Conservation (phyloP, 2,329 filamentous ascomycete genomes). For the Penicillium corylophilum region DNA sequence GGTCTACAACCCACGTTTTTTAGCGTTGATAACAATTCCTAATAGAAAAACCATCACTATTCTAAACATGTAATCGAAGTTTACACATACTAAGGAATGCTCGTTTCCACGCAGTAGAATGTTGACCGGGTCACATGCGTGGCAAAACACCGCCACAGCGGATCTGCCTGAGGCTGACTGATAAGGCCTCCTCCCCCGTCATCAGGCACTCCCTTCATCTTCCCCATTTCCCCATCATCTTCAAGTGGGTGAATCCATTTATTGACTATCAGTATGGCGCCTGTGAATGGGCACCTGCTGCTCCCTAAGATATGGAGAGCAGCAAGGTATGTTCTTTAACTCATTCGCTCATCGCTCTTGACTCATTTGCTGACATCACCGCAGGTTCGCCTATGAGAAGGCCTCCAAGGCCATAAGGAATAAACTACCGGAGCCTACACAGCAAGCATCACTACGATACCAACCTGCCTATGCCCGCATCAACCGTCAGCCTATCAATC, state of each 20-base stretch:
- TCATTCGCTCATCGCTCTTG: neutral
- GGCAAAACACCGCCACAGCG: slow-evolving; percentile 21
- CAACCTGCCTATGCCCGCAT: slow-evolving; percentile 61
- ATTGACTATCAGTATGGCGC: slow-evolving; percentile 42
- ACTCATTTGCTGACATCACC: slow-evolving; percentile 24
- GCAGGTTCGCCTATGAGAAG: slow-evolving; percentile 50
- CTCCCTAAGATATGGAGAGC: slow-evolving; percentile 51
- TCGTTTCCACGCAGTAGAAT: neutral
- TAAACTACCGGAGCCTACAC: slow-evolving; percentile 42
- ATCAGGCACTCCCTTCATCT: slow-evolving; percentile 29
- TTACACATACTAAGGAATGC: neutral
- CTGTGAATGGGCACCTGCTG: slow-evolving; percentile 50
- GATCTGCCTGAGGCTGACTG: slow-evolving; percentile 18
- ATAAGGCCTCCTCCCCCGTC: slow-evolving; percentile 20
- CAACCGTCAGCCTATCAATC: slow-evolving; percentile 60
- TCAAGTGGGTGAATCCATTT: slow-evolving; percentile 9
- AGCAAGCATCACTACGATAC: slow-evolving; percentile 48
- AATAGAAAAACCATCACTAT: too few species aligned
- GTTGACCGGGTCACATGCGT: slow-evolving; percentile 15
- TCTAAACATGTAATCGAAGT: neutral
- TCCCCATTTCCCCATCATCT: slow-evolving; percentile 7
- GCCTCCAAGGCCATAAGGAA: slow-evolving; percentile 44
- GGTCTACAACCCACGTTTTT: too few species aligned
- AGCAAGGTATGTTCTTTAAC: slow-evolving; percentile 41
- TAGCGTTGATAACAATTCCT: too few species aligned